A percentile compares a stretch with the other conserved stretches of the same genome.
phyloP scores from a whole-genome alignment of 2,329 filamentous ascomycete species.

The Geoglossum cookeanum region DNA sequence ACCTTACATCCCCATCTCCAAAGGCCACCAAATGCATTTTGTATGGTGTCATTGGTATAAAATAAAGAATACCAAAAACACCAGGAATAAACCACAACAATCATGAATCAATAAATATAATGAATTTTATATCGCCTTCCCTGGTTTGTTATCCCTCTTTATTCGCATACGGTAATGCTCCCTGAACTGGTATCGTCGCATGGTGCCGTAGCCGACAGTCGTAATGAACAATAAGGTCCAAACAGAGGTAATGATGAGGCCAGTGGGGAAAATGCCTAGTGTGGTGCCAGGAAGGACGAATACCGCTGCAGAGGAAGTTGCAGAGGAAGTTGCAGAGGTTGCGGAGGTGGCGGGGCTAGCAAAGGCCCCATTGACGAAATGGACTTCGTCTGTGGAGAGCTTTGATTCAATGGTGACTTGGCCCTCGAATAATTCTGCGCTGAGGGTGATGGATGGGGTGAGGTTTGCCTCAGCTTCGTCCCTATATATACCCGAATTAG shows the following conservation, averaged over 20 bases:
- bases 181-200: slow-evolving; percentile 45
- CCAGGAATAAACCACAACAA: too few relatives aligned
- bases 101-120: too few relatives aligned
- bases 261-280: slow-evolving; percentile 50
- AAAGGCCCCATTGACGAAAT: slow-evolving; percentile 54
- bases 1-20: too few relatives aligned
- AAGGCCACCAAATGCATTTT: too few relatives aligned
- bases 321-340: slow-evolving; percentile 20
- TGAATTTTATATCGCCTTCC: neutral
- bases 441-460: slow-evolving; percentile 48
- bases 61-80: too few relatives aligned
- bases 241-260: slow-evolving; percentile 42
- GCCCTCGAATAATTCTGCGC: slow-evolving; percentile 31
- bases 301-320: slow-evolving; percentile 24
- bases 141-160: slow-evolving; percentile 16
- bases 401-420: slow-evolving; percentile 38
- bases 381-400: slow-evolving; percentile 49
- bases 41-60: too few relatives aligned
- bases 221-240: slow-evolving; percentile 40
- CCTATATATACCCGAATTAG: neutral
- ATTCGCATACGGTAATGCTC: slow-evolving; percentile 39
- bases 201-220: slow-evolving; percentile 45
- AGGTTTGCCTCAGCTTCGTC: slow-evolving; percentile 40
- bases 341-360: slow-evolving; percentile 36
- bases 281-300: slow-evolving; percentile 52